These are phyloP conservation scores for Berkeleyomyces rouxiae DNA, from an alignment of 2,329 filamentous ascomycete species.

Conservation along the genomic window DNA sequence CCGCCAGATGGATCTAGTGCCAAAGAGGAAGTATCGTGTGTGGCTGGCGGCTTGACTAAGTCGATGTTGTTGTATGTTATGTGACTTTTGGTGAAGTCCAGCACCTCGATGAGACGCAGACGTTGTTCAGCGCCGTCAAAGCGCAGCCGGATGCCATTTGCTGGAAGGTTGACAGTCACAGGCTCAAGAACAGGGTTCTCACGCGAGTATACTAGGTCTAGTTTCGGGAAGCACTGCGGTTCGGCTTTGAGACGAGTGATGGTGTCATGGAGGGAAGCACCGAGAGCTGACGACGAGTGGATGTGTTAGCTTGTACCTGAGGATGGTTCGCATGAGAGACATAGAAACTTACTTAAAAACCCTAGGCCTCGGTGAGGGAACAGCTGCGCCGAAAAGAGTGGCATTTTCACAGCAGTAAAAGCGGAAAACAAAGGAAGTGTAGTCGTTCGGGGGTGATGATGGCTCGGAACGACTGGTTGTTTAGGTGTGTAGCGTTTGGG, in stretches of 20 bases:
- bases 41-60: conserved; percentile 45
- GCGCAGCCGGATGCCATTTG: conserved; percentile 74
- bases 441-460: background rate
- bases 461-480: background rate
- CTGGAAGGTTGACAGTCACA: conserved; percentile 57
- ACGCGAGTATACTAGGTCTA: conserved; percentile 71
- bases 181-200: conserved; percentile 57
- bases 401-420: conserved; percentile 20
- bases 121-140: conserved; percentile 92
- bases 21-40: conserved; percentile 17
- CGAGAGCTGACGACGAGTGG: conserved; percentile 46
- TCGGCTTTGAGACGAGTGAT: conserved; percentile 78
- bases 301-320: background rate
- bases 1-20: conserved; percentile 29
- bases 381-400: conserved; percentile 43
- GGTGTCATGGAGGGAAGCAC: conserved; percentile 80
- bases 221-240: conserved; percentile 62
- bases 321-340: background rate
- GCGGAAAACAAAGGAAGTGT: background rate
- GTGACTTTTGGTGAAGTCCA: conserved; percentile 73
- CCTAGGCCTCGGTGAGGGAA: conserved; percentile 49
- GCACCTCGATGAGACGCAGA: conserved; percentile 73
- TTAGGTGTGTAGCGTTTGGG: background rate
- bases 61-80: conserved; percentile 69
- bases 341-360: conserved; percentile 30